These are phyloP conservation scores for Sporothrix mexicana DNA, from an alignment of 2,329 filamentous ascomycete species.

Conservation along the genomic window DNA sequence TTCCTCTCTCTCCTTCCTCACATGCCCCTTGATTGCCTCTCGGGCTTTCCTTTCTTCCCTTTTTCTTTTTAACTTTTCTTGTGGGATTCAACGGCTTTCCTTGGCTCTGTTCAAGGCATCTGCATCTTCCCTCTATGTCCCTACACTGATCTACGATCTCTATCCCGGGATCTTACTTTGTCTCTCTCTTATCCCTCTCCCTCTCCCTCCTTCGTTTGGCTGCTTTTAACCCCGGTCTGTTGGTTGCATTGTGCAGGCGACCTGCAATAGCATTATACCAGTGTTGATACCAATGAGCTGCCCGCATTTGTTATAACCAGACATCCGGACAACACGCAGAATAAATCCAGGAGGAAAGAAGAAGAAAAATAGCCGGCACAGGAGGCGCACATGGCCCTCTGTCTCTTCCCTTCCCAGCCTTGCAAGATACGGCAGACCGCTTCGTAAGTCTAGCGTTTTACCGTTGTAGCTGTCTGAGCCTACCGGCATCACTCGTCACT, in stretches of 20 bases:
- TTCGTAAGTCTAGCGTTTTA: background rate
- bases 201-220: background rate
- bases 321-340: constrained; percentile 26
- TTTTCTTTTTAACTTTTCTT: no score
- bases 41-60: no score
- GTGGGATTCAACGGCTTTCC: no score
- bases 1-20: background rate
- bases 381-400: background rate
- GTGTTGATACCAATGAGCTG: background rate
- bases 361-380: constrained; percentile 28
- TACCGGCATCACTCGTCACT: no score
- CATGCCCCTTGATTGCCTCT: no score
- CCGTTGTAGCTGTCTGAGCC: no score
- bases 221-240: background rate
- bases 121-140: no score
- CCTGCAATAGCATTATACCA: no score
- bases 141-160: no score
- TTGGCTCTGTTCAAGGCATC: no score
- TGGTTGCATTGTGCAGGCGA: background rate
- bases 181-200: background rate
- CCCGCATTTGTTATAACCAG: constrained; percentile 21
- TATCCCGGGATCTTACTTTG: no score
- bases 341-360: constrained; percentile 19
- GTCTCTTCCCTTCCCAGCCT: background rate
- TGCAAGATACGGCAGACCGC: background rate